A percentile compares a stretch with the other conserved stretches of the same genome.
phyloP scores from a whole-genome alignment of 176 grass and related monocot genomes.

The Sorghum bicolor region Sorghum_bicolor_NCBIv3 NC_012874.2:365501-366000 shows the following conservation, averaged over 20 bases:
- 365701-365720: conserved; percentile 25
- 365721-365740: background rate
- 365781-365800: background rate
- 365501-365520: conserved; percentile 13
- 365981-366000: background rate
- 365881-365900: background rate
- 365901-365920: conserved; percentile 15
- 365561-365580: conserved; percentile 20
- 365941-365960: background rate
- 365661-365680: conserved; percentile 12
- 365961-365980: background rate
- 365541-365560: background rate
- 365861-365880: background rate
- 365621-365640: background rate
- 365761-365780: background rate
- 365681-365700: background rate
- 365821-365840: conserved; percentile 11
- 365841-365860: background rate
- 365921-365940: background rate
- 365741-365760: background rate
- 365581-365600: background rate
- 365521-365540: background rate
- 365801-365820: background rate
- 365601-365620: conserved; percentile 27
- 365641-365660: conserved; percentile 7